Evolutionary conservation across 2,329 filamentous ascomycete genomes (phyloP).

Genomic region (Microcyclospora pomicola): DNA sequence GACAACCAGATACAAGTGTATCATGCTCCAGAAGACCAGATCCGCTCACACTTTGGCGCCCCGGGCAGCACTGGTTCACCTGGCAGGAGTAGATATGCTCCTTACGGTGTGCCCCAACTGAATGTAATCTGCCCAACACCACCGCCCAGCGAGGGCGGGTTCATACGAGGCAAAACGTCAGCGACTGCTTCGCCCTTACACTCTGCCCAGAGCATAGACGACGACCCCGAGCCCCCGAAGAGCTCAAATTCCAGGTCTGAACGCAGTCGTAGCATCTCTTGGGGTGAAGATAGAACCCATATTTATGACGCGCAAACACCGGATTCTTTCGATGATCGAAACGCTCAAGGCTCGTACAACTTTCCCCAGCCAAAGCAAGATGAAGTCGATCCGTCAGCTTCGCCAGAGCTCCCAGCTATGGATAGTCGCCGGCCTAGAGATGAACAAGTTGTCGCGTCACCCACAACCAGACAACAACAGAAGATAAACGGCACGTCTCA

Average conservation of each 20-base stretch:
- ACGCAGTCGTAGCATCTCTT: slow-evolving; percentile 26
- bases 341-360: too few relatives aligned
- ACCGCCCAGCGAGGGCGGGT: slow-evolving; percentile 28
- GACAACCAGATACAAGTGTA: slow-evolving; percentile 32
- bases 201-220: slow-evolving; percentile 4
- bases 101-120: slow-evolving; percentile 35
- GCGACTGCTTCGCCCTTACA: slow-evolving; percentile 21
- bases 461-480: neutral
- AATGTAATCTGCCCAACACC: slow-evolving; percentile 46
- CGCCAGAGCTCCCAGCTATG: slow-evolving; percentile 11
- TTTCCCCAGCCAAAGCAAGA: too few relatives aligned
- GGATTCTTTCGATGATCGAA: slow-evolving; percentile 21
- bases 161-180: slow-evolving; percentile 23
- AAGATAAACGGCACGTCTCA: slow-evolving; percentile 1
- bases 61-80: slow-evolving; percentile 4
- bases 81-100: slow-evolving; percentile 10
- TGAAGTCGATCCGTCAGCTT: too few relatives aligned
- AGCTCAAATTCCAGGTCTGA: slow-evolving; percentile 6
- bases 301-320: slow-evolving; percentile 34
- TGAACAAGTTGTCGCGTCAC: slow-evolving; percentile 7
- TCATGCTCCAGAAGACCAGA: slow-evolving; percentile 24
- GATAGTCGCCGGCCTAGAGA: slow-evolving; percentile 5
- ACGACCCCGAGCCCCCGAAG: slow-evolving; percentile 5
- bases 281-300: slow-evolving; percentile 34
- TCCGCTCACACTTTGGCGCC: slow-evolving; percentile 5